A percentile compares a stretch with the other conserved stretches of the same genome.
These are phyloP conservation scores for Suillus discolor DNA, from an alignment of 768 basidiomycete species.

Conservation along the genomic window DNA sequence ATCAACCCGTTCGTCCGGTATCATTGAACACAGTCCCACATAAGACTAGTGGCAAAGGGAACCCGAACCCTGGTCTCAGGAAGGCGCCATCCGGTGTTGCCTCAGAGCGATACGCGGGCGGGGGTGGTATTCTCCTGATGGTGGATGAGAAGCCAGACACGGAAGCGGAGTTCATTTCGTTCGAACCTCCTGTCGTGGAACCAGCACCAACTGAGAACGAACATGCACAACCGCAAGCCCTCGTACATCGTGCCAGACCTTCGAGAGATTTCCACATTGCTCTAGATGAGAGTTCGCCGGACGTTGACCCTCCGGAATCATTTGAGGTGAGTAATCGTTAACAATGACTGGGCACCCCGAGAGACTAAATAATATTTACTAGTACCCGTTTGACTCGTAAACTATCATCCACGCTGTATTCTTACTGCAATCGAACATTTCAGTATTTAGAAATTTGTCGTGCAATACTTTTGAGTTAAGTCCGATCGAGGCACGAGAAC, in stretches of 20 bases:
- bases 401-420: constrained; percentile 12
- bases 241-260: constrained; percentile 16
- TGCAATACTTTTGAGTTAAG: constrained; percentile 7
- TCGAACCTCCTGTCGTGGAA: constrained; percentile 51
- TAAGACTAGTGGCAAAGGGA: constrained; percentile 36
- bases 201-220: constrained; percentile 25
- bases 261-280: constrained; percentile 55
- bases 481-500: not conserved
- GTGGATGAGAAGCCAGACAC: constrained; percentile 72
- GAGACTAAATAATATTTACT: constrained; percentile 23
- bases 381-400: constrained; percentile 79
- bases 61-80: constrained; percentile 26
- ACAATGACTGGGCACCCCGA: not conserved
- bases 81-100: constrained; percentile 36
- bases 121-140: constrained; percentile 87
- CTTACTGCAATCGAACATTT: constrained; percentile 10
- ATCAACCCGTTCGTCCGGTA: constrained; percentile 86
- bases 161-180: constrained; percentile 72
- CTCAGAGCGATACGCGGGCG: constrained; percentile 70
- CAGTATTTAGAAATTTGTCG: not conserved
- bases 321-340: constrained; percentile 70
- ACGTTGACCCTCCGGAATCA: constrained; percentile 73
- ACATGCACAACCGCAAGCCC: constrained; percentile 32
- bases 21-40: constrained; percentile 42
- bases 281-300: constrained; percentile 69